Base-by-base conservation (phyloP, 2,329 filamentous ascomycete species). In the Beauveria brongniartii region DNA sequence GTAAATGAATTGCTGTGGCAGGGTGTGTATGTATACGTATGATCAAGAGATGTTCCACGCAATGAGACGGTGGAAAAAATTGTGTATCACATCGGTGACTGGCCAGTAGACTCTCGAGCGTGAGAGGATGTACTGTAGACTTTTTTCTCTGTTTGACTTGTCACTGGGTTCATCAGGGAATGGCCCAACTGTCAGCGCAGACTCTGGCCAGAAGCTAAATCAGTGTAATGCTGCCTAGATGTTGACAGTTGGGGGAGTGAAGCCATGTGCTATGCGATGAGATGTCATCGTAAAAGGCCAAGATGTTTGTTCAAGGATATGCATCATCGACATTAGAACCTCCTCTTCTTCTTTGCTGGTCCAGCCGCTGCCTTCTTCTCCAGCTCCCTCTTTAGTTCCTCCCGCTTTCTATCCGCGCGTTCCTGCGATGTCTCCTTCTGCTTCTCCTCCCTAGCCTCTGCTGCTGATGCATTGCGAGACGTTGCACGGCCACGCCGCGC, bases 301-400 rank as follows among this genome's bases (percentile, higher is more conserved):
- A 30, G 18, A 28, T 22, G 3, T 52, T 18, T 24, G 16, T 37
- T 30, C 22, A 26, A 30, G 10, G 5, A 16, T 30, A 24, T 28
- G 28, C 14, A 8, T 24, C n/a, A 7, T 4, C 16, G 4, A n/a
- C 28, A 7, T 55, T 68, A 85, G 63, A 84, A 84, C 55, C 75
- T 80, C 48, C 82, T 74, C 71, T 82, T 84, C 73, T 85, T 85
- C 69, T 78, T 82, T 7, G 73, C 74, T 5, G 82, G 82, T 1
- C 77, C 78, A 20, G 75, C 76, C 0, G 78, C 74, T 3, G 76
- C 76, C 66, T 80, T 81, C 62, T 69, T 77, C 64, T 82, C 77
- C 16, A 97, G 69, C 41, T 84, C 79, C 61, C 72, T 74, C 60
- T 80, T 77, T 30, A 82, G 69, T 64, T 84, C 80, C n/a, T 76